These are phyloP conservation scores for Apiotrichum brassicae DNA, from an alignment of 1,284 basidiomycete genomes.

Conservation along the genomic window DNA sequence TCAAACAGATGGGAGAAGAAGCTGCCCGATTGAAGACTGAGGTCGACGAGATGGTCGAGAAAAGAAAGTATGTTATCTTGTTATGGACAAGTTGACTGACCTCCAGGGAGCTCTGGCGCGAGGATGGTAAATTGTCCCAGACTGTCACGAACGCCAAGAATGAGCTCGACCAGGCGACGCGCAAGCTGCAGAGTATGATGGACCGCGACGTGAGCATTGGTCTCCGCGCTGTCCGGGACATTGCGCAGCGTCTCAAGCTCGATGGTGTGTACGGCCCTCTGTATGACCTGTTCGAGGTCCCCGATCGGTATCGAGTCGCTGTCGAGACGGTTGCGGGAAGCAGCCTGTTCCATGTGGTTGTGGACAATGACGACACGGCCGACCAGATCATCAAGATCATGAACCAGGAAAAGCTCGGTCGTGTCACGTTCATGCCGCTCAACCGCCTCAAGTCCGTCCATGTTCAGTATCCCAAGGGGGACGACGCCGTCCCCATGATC, in stretches of 20 bases:
- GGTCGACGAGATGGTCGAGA: slow-evolving; percentile 66
- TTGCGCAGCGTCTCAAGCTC: slow-evolving; percentile 66
- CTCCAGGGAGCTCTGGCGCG: slow-evolving; percentile 75
- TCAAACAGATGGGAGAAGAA: slow-evolving; percentile 68
- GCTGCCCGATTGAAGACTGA: slow-evolving; percentile 62
- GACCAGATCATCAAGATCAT: slow-evolving; percentile 81
- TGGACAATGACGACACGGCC: slow-evolving; percentile 91
- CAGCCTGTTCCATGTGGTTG: slow-evolving; percentile 94
- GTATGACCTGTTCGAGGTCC: slow-evolving; percentile 87
- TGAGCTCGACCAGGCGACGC: slow-evolving; percentile 72
- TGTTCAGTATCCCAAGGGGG: slow-evolving; percentile 61
- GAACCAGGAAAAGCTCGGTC: slow-evolving; percentile 83
- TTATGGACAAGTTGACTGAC: background rate
- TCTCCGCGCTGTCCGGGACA: slow-evolving; percentile 72
- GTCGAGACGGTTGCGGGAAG: slow-evolving; percentile 85
- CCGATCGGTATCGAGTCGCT: slow-evolving; percentile 88
- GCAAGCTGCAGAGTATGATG: slow-evolving; percentile 82
- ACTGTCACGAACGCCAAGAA: slow-evolving; percentile 68
- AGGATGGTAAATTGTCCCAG: slow-evolving; percentile 81
- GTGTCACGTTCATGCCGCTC: slow-evolving; percentile 97
- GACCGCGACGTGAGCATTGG: slow-evolving; percentile 92
- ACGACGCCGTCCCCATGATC: slow-evolving; percentile 82
- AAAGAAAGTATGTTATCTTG: slow-evolving; percentile 57
- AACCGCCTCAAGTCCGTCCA: slow-evolving; percentile 83
- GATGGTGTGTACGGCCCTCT: slow-evolving; percentile 82